Base-by-base conservation (phyloP, 2,329 filamentous ascomycete species). In the Escovopsis sp. region DNA sequence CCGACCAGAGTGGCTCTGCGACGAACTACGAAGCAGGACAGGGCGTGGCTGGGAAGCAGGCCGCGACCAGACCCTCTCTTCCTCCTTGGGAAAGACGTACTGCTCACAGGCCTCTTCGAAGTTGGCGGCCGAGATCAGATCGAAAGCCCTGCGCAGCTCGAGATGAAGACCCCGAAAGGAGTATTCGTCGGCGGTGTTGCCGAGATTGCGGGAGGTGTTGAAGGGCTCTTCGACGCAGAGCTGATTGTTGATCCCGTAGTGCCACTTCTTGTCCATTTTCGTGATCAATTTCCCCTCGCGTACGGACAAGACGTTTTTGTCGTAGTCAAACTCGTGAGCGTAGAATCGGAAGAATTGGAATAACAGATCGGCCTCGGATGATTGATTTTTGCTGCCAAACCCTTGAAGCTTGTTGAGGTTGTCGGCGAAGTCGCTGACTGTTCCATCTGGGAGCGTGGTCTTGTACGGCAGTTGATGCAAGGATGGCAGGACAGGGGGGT, bases 191-290 rank as follows among this genome's bases (percentile, higher is more conserved):
- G 87, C 91, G 2, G 91, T 96, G 53, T 98, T 98, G 35, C 88
- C 91, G 37, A 98, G 69, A 57, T 98, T 98, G 35, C 91, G 77
- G 31, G 73, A 72, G 4, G 73, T 81, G 53, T 94, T 98, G 68
- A 98, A 98, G 0, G 91, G 91, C 59, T 98, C 91, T 57, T 98
- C 91, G 10, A 98, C 85, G 57, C 89, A 95, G 29, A 98, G 71
- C 47, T 83, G 78, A 53, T 94, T 91, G 54, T 88, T 87, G 43
- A 81, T 66, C 31, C 75, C 70, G 39, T 83, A 70, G 54, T 88
- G 77, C 91, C 91, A 96, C 24, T 80, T 80, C 66, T 96, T 96
- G 43, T 86, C 85, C 47, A 76, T 72, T 58, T 94, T 89, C 8
- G 80, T 79, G 43, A 94, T 65, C 43, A 88, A 64, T 52, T 74